Conservation (phyloP, 306 rosid species). For the Cucumis sativus region DNA sequence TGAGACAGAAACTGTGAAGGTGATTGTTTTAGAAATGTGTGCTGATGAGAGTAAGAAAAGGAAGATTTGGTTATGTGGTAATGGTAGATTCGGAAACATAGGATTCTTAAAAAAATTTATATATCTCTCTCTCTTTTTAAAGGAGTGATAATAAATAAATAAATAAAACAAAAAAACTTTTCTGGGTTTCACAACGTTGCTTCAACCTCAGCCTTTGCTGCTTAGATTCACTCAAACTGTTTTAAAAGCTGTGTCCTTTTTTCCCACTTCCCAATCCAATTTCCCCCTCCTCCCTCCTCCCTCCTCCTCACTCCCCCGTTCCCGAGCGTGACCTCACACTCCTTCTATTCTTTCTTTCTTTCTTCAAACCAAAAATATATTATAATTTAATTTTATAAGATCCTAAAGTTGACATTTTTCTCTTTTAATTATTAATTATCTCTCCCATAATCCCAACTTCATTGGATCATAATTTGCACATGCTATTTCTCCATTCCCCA, state of each 20-base stretch:
- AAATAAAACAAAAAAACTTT: not conserved
- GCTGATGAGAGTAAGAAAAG: not conserved
- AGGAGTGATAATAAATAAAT: no score
- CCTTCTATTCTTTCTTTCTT: not conserved
- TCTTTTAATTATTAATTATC: not conserved
- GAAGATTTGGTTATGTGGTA: not conserved
- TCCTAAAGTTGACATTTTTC: not conserved
- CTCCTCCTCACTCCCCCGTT: not conserved
- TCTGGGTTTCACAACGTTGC: not conserved
- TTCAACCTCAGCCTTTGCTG: not conserved
- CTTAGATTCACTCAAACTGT: constrained; percentile 3
- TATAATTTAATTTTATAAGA: no score
- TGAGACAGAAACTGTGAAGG: no score
- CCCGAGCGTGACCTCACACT: not conserved
- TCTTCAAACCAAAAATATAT: no score
- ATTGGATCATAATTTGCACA: not conserved
- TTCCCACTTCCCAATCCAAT: not conserved
- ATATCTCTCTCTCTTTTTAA: no score
- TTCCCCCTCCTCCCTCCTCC: no score
- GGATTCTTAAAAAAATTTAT: not conserved
- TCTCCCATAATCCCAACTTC: not conserved
- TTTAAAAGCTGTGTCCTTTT: not conserved
- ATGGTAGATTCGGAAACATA: not conserved
- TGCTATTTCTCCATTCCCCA: not conserved
- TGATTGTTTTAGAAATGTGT: not conserved